Conservation (phyloP, 441 rosid genomes). For the Omphalea diandra region DNA sequence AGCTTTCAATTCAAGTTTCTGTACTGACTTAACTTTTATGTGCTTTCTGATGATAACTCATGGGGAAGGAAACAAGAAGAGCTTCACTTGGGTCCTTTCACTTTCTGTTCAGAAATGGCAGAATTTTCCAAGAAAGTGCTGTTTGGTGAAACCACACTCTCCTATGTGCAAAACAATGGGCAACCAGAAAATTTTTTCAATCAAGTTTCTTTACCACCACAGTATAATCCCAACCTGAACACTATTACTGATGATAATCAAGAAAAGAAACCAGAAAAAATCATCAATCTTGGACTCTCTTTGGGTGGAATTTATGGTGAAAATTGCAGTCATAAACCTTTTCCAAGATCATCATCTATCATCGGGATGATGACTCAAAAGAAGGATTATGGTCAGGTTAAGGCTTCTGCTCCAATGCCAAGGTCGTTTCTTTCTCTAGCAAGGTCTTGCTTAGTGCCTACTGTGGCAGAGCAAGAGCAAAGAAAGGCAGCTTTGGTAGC, state of each 20-base stretch:
- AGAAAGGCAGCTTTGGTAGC: slow-evolving; percentile 9
- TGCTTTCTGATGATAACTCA: background rate
- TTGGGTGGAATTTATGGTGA: slow-evolving; percentile 29
- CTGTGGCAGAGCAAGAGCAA: slow-evolving; percentile 14
- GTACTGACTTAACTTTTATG: background rate
- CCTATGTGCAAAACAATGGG: background rate
- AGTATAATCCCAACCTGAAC: background rate
- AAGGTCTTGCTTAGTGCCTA: slow-evolving; percentile 25
- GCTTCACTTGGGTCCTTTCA: background rate
- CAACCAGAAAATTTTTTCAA: slow-evolving; percentile 4
- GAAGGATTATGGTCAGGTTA: background rate
- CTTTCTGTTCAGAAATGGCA: background rate
- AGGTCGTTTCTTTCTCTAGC: slow-evolving; percentile 18
- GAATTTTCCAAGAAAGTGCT: background rate
- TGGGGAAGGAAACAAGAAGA: too few species aligned
- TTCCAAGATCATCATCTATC: slow-evolving; percentile 26
- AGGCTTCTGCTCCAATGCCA: background rate
- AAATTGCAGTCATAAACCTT: slow-evolving; percentile 8
- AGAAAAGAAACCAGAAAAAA: background rate
- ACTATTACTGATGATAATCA: too few species aligned
- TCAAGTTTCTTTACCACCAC: slow-evolving; percentile 8
- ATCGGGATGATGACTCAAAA: slow-evolving; percentile 1
- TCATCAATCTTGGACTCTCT: slow-evolving; percentile 32
- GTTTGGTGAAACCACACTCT: background rate
- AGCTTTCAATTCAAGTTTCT: background rate